These are phyloP conservation scores for Aspergillus piperis DNA, from an alignment of 2,329 filamentous ascomycete genomes.

Conservation along the genomic window DNA sequence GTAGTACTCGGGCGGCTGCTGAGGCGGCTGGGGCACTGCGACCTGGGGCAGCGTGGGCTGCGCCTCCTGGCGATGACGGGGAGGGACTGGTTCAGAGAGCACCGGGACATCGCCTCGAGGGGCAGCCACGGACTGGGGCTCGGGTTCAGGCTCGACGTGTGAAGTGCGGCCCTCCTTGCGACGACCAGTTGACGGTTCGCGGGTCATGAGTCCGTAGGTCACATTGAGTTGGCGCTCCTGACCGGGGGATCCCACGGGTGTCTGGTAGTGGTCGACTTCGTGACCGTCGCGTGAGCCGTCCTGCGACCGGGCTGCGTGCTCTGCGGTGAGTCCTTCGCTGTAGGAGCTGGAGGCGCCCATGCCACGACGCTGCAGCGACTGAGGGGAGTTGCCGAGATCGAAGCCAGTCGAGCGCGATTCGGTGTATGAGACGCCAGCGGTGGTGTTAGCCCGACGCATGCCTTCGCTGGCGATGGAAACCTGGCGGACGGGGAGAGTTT, in stretches of 20 bases:
- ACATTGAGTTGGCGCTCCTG: constrained; percentile 26
- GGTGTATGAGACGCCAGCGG: constrained; percentile 10
- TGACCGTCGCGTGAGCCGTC: constrained; percentile 28
- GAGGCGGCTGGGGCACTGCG: not conserved
- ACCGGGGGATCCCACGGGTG: constrained; percentile 26
- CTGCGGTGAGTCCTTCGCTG: constrained; percentile 38
- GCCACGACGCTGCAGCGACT: constrained; percentile 33
- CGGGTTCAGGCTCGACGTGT: constrained; percentile 9
- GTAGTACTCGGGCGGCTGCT: constrained; percentile 12
- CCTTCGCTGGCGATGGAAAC: constrained; percentile 15
- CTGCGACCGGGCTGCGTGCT: constrained; percentile 34
- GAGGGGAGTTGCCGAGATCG: constrained; percentile 29
- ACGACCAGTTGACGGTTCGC: constrained; percentile 44
- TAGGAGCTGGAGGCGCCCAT: constrained; percentile 25
- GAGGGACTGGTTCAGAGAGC: constrained; percentile 28
- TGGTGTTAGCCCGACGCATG: constrained; percentile 11
- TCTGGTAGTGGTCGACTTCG: constrained; percentile 31
- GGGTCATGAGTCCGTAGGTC: constrained; percentile 32
- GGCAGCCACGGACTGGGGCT: no score
- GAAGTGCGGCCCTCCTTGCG: constrained; percentile 34
- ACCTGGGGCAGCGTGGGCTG: not conserved
- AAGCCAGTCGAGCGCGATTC: constrained; percentile 33
- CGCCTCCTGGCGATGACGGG: constrained; percentile 15
- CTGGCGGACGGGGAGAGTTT: constrained; percentile 8
- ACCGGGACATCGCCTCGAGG: constrained; percentile 25